Evolutionary conservation across 495 filamentous ascomycete genomes (phyloP), one percentile per base, ranked within the genome.

Genomic region (Lophiotrema nucula): DNA sequence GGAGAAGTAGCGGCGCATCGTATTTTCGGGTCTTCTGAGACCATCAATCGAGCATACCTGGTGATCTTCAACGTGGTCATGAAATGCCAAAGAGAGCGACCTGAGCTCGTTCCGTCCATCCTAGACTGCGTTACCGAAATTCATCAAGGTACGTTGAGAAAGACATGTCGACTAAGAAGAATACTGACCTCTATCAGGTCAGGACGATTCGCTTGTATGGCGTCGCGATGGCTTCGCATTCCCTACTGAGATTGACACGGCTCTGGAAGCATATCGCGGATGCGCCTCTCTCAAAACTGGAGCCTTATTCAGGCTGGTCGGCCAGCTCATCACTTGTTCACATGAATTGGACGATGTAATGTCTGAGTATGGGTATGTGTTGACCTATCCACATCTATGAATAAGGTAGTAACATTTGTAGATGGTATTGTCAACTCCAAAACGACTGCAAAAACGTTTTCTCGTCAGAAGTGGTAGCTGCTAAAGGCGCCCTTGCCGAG

Each of bases 401-500:
- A 8, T 8, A 54, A 23, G 2, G 33, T 18, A 23, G 18, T 44
- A 21, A 8, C 12, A 11, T 25, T 35, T 42, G 21, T 37, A 69
- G 70, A 27, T 69, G 68, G 68, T 64, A 62, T 46, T 69, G 64
- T 8, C 68, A 70, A 28, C 57, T 72, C 3, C 69, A 70, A 39
- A 72, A 72, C 19, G 69, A 72, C 44, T 70, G 64, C 57, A 72
- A 72, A 31, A 72, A 72, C 43, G 59, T 72, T 18, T 72, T 66
- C 55, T 72, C 69, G 0, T 56, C 69, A 0, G 69, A 72, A 33
- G 67, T 68, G 27, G 68, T 66, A 16, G 52, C 47, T 31, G 48
- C 61, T 21, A 72, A 72, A 31, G 68, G 70, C 2, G 38, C 64
- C 4, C 43, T 70, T 12, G 69, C 67, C 10, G 70, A 72, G 47